Conservation (phyloP, 2,329 filamentous ascomycete genomes). For the Xylogone sp. region DNA sequence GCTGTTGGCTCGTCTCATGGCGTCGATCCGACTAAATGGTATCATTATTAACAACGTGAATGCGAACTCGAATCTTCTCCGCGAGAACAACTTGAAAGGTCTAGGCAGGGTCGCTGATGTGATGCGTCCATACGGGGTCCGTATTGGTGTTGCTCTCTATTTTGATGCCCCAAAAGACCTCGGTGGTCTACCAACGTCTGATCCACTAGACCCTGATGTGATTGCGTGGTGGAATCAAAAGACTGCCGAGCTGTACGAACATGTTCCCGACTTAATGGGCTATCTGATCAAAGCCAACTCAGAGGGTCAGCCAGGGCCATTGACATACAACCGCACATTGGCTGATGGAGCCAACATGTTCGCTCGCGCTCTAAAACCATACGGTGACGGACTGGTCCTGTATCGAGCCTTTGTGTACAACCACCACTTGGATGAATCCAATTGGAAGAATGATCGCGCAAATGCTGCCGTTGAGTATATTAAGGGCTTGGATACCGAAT, state of each 20-base stretch:
- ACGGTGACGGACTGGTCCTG: slow-evolving; percentile 63
- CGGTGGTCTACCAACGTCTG: slow-evolving; percentile 56
- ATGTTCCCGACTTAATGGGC: slow-evolving; percentile 64
- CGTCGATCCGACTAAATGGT: slow-evolving; percentile 64
- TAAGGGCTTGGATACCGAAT: slow-evolving; percentile 57
- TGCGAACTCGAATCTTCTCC: slow-evolving; percentile 57
- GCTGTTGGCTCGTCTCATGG: slow-evolving; percentile 62
- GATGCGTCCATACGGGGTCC: slow-evolving; percentile 64
- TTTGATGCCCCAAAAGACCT: slow-evolving; percentile 60
- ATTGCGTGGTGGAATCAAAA: slow-evolving; percentile 59
- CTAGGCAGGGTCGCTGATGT: slow-evolving; percentile 58
- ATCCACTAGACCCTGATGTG: slow-evolving; percentile 58
- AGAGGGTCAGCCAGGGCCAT: slow-evolving; percentile 66
- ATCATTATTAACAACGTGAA: slow-evolving; percentile 72
- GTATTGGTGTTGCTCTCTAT: slow-evolving; percentile 62
- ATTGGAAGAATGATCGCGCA: slow-evolving; percentile 65
- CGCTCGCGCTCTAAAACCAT: slow-evolving; percentile 50
- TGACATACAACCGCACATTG: slow-evolving; percentile 67
- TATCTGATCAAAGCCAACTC: slow-evolving; percentile 70
- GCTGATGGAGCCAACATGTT: slow-evolving; percentile 68
- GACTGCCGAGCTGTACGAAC: slow-evolving; percentile 54
- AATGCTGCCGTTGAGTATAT: slow-evolving; percentile 69
- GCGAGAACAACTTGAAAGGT: slow-evolving; percentile 53
- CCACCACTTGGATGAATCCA: slow-evolving; percentile 48
- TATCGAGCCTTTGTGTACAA: slow-evolving; percentile 73